phyloP scores from a whole-genome alignment of 2,329 filamentous ascomycete genomes.

The Cladosporium sp. region DNA sequence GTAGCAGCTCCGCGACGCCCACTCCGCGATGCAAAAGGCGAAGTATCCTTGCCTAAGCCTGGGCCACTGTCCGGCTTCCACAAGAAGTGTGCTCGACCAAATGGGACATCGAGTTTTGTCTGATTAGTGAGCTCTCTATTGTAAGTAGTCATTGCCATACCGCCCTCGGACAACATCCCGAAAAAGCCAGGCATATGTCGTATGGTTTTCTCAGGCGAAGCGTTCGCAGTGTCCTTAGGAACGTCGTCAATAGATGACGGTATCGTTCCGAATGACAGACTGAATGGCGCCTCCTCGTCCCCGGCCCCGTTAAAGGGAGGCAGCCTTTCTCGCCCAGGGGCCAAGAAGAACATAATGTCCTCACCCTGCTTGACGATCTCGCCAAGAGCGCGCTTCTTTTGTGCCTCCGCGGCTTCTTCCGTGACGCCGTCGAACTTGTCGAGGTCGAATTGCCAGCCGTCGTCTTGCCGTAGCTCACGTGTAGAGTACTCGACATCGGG shows the following conservation, averaged over 20 bases:
- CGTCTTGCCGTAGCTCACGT: constrained; percentile 47
- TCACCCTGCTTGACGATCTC: constrained; percentile 59
- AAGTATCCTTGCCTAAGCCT: too few species aligned
- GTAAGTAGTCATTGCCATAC: constrained; percentile 45
- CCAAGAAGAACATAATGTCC: constrained; percentile 59
- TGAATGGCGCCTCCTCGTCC: constrained; percentile 7
- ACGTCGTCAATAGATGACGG: constrained; percentile 39
- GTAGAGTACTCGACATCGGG: constrained; percentile 54
- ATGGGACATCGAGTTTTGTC: constrained; percentile 13
- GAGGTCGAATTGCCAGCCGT: constrained; percentile 47
- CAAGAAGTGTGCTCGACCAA: not conserved
- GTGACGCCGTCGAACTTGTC: constrained; percentile 27
- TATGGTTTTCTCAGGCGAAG: constrained; percentile 13
- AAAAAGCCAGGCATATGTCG: constrained; percentile 41
- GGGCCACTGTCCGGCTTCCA: too few species aligned
- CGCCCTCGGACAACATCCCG: constrained; percentile 56
- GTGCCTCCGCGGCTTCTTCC: constrained; percentile 26
- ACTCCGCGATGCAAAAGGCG: too few species aligned
- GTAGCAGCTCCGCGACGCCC: too few species aligned
- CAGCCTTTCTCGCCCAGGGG: constrained; percentile 23
- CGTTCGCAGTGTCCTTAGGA: constrained; percentile 4
- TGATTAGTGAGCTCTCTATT: not conserved
- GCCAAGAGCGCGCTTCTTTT: constrained; percentile 38
- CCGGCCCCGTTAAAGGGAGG: not conserved
- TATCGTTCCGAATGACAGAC: constrained; percentile 34